Percentiles rank a stretch among this genome's conserved stretches.
These are phyloP conservation scores for Crepidotus variabilis DNA, from an alignment of 768 basidiomycete species.

Conservation along the genomic window DNA sequence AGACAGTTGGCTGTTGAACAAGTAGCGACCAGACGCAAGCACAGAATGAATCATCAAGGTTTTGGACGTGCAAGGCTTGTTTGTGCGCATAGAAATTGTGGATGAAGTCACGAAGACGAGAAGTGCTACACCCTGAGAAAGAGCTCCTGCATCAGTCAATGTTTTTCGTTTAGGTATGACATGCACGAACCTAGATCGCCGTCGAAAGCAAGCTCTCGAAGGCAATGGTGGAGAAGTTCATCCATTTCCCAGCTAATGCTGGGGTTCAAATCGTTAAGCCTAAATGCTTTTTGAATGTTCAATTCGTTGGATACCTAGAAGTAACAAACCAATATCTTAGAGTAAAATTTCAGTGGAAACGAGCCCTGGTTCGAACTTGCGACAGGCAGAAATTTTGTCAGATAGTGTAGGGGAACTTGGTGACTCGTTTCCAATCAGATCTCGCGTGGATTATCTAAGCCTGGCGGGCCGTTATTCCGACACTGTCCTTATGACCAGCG, in stretches of 20 bases:
- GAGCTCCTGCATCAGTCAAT: slow-evolving; percentile 32
- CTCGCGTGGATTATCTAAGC: neutral
- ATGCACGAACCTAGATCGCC: slow-evolving; percentile 77
- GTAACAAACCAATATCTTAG: no score
- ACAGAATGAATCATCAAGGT: slow-evolving; percentile 70
- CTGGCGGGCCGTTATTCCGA: neutral
- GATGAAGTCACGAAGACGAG: slow-evolving; percentile 71
- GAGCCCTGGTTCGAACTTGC: neutral
- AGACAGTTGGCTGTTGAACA: slow-evolving; percentile 68
- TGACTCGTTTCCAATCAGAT: neutral
- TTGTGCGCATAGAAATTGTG: slow-evolving; percentile 55
- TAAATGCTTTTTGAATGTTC: no score
- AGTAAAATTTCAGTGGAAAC: neutral
- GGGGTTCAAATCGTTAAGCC: no score
- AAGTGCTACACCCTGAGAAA: slow-evolving; percentile 64
- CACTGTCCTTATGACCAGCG: neutral
- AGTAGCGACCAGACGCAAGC: slow-evolving; percentile 82
- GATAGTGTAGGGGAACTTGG: neutral
- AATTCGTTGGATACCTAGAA: no score
- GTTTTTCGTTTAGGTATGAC: slow-evolving; percentile 37
- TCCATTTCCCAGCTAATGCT: slow-evolving; percentile 49
- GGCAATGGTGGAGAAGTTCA: slow-evolving; percentile 78
- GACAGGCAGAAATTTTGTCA: neutral
- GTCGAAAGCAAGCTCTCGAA: slow-evolving; percentile 86
- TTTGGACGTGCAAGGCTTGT: slow-evolving; percentile 42